These are phyloP conservation scores for Eremothecium coryli DNA, from an alignment of 1,139 yeast species.

Conservation along the genomic window DNA sequence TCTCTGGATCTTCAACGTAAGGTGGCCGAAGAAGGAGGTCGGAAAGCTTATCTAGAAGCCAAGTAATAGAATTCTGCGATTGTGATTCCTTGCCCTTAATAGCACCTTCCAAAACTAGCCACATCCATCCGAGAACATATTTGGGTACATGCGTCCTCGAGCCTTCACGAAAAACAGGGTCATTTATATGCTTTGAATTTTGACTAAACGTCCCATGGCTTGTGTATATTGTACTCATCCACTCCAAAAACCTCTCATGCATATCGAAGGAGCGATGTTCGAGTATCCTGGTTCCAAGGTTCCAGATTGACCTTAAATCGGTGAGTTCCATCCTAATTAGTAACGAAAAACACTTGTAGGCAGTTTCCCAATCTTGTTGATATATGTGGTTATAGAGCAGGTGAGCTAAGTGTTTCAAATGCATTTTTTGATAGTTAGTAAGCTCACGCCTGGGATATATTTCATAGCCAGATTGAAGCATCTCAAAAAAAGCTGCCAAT, in stretches of 20 bases:
- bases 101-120: slow-evolving; percentile 26
- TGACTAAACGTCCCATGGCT: slow-evolving; percentile 20
- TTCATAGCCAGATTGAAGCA: slow-evolving; percentile 22
- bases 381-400: slow-evolving; percentile 35
- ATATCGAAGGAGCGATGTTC: slow-evolving; percentile 11
- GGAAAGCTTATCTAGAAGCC: slow-evolving; percentile 21
- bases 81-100: slow-evolving; percentile 12
- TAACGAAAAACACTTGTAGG: slow-evolving; percentile 44
- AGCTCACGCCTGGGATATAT: slow-evolving; percentile 7
- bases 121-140: slow-evolving; percentile 31
- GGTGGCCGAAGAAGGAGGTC: slow-evolving; percentile 27
- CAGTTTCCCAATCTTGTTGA: slow-evolving; percentile 43
- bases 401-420: slow-evolving; percentile 25
- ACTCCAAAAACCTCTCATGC: slow-evolving; percentile 25
- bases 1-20: slow-evolving; percentile 27
- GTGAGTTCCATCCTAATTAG: slow-evolving; percentile 40
- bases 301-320: slow-evolving; percentile 52
- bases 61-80: slow-evolving; percentile 1
- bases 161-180: slow-evolving; percentile 33
- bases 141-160: slow-evolving; percentile 32
- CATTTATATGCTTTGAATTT: slow-evolving; percentile 17
- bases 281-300: slow-evolving; percentile 44
- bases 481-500: slow-evolving; percentile 14
- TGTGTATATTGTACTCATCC: slow-evolving; percentile 27
- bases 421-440: slow-evolving; percentile 17